phyloP scores from a whole-genome alignment of 805 yeast genomes.

The Candida arabinofermentans region DNA sequence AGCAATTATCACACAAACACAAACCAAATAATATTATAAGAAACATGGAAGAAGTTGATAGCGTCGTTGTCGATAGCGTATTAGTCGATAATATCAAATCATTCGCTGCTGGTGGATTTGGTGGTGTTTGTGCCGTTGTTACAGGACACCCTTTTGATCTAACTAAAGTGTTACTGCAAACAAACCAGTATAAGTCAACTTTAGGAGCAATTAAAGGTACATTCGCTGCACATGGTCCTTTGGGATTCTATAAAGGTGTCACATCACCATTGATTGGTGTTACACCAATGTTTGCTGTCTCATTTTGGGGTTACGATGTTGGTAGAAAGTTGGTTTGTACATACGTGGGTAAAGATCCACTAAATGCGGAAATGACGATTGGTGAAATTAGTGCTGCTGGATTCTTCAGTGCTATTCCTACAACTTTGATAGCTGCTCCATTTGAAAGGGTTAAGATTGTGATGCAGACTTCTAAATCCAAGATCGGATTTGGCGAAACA shows the following conservation, averaged over 20 bases:
- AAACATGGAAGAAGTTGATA: conserved; percentile 28
- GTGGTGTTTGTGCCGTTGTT: conserved; percentile 92
- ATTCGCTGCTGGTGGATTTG: conserved; percentile 90
- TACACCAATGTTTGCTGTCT: conserved; percentile 97
- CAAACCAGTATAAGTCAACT: conserved; percentile 63
- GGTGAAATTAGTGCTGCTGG: conserved; percentile 87
- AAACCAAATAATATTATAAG: background rate
- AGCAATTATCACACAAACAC: too few relatives aligned
- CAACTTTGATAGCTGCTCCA: conserved; percentile 96
- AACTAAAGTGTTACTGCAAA: conserved; percentile 87
- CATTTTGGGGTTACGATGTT: conserved; percentile 96
- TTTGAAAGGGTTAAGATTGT: conserved; percentile 94
- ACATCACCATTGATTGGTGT: conserved; percentile 94
- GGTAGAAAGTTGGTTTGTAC: conserved; percentile 73
- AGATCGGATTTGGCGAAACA: conserved; percentile 50
- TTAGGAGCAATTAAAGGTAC: conserved; percentile 67
- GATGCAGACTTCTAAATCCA: conserved; percentile 59
- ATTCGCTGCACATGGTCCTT: conserved; percentile 64
- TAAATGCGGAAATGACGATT: conserved; percentile 45
- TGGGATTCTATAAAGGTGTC: conserved; percentile 90
- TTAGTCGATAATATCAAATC: conserved; percentile 80
- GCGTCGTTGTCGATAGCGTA: conserved; percentile 18
- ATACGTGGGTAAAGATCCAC: conserved; percentile 33
- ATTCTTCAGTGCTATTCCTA: conserved; percentile 89
- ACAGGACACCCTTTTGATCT: conserved; percentile 97